These are phyloP conservation scores for Meyerozyma guilliermondii DNA, from an alignment of 1,139 yeast species.

Conservation along the genomic window DNA sequence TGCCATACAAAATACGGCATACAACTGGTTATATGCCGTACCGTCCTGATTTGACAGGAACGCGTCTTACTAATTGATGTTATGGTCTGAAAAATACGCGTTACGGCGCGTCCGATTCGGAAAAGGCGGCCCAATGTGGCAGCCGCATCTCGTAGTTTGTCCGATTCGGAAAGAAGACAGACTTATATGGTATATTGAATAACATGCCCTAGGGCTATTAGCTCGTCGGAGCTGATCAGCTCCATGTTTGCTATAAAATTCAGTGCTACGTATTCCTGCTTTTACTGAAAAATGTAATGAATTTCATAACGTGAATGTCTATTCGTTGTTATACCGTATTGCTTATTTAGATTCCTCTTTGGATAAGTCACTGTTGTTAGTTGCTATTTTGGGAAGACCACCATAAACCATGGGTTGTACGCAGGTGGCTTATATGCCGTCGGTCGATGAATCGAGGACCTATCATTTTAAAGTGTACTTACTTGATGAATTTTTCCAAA, in stretches of 20 bases:
- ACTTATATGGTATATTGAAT: not conserved
- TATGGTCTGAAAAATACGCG: not conserved
- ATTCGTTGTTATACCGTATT: no score
- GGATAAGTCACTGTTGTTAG: conserved; percentile 2
- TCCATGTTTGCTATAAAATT: no score
- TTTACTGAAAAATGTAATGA: no score
- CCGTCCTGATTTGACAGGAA: not conserved
- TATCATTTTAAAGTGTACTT: conserved; percentile 18
- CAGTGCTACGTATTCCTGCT: no score
- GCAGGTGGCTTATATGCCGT: not conserved
- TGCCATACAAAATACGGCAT: not conserved
- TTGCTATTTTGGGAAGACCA: not conserved
- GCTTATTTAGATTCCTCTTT: conserved; percentile 1
- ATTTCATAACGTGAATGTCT: no score
- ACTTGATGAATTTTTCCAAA: conserved; percentile 56
- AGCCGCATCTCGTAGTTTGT: not conserved
- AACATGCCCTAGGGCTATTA: no score
- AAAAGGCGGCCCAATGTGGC: not conserved
- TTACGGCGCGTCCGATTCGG: conserved; percentile 1
- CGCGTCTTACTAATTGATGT: conserved; percentile 1
- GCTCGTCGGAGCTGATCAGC: no score
- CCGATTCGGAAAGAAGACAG: not conserved
- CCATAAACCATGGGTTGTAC: not conserved
- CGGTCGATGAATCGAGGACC: no score
- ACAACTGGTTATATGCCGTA: not conserved